Percentiles rank a stretch among this genome's conserved stretches.
phyloP scores from a whole-genome alignment of 495 filamentous ascomycete species.

The Evernia prunastri region DNA sequence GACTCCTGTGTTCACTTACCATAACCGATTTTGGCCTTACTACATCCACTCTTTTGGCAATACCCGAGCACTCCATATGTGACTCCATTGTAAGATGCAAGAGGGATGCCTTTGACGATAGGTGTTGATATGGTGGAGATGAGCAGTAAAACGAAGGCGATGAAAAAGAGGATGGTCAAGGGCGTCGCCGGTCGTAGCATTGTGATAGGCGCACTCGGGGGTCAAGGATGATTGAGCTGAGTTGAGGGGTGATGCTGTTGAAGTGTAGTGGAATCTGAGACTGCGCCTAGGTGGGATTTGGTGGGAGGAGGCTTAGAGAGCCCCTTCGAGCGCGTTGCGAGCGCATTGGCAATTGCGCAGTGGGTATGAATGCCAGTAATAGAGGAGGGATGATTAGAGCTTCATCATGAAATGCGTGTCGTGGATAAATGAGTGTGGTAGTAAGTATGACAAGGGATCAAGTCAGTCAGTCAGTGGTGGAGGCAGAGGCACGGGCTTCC shows the following conservation, averaged over 20 bases:
- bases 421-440: neutral
- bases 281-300: constrained; percentile 12
- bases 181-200: constrained; percentile 89
- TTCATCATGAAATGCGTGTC: neutral
- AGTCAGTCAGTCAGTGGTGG: neutral
- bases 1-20: constrained; percentile 48
- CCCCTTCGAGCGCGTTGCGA: constrained; percentile 10
- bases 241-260: constrained; percentile 5
- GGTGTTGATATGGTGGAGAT: constrained; percentile 90
- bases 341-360: constrained; percentile 14
- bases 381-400: neutral
- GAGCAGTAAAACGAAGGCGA: constrained; percentile 77
- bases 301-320: constrained; percentile 7
- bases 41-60: constrained; percentile 61
- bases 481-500: constrained; percentile 8
- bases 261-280: neutral
- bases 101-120: constrained; percentile 75
- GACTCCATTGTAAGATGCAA: constrained; percentile 67
- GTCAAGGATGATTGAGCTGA: neutral
- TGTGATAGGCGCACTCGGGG: constrained; percentile 26
- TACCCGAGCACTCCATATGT: constrained; percentile 93
- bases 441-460: too few species aligned
- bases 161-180: constrained; percentile 74
- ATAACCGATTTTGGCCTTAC: constrained; percentile 76
- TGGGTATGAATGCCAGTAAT: neutral